These are phyloP conservation scores for Halophytophthora batemanensis DNA, from an alignment of 352 stramenopile species.

Conservation along the genomic window DNA sequence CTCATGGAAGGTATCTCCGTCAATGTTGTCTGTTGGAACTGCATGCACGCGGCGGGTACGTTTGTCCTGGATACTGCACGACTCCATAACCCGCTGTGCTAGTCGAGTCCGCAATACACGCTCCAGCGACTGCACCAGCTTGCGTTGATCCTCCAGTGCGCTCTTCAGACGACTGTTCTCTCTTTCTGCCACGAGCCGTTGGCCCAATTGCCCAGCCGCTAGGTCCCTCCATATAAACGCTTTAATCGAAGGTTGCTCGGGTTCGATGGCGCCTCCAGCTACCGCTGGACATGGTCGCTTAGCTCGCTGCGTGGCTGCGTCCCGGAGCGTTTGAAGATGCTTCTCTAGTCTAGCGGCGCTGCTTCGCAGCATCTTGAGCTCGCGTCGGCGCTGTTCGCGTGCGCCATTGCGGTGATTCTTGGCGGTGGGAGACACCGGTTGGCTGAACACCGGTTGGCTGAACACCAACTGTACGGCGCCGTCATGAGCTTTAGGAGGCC, in stretches of 20 bases:
- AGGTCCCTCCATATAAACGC: constrained; percentile 28
- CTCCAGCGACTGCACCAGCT: constrained; percentile 29
- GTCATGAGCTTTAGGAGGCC: constrained; percentile 2
- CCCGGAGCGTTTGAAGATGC: constrained; percentile 3
- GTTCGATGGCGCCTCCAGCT: too few relatives aligned
- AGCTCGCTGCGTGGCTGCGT: not conserved
- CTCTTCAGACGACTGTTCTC: constrained; percentile 28
- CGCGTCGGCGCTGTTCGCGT: constrained; percentile 27
- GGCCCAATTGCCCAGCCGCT: constrained; percentile 29
- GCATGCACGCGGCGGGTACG: constrained; percentile 23
- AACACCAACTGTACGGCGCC: constrained; percentile 17
- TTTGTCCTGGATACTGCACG: constrained; percentile 21
- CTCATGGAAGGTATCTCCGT: constrained; percentile 33
- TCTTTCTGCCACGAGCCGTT: constrained; percentile 23
- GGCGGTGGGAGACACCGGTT: constrained; percentile 11
- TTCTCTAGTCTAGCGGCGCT: constrained; percentile 16
- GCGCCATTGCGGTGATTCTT: constrained; percentile 38
- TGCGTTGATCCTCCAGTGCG: constrained; percentile 27
- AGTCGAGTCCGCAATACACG: constrained; percentile 30
- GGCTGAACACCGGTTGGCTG: constrained; percentile 21
- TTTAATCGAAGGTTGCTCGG: not conserved
- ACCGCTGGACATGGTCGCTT: too few relatives aligned
- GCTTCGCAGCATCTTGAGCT: constrained; percentile 25
- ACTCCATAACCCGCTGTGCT: constrained; percentile 30
- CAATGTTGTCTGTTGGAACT: constrained; percentile 18